Percentiles rank a stretch among this genome's conserved stretches.
These are phyloP conservation scores for Plasmodium knowlesi DNA, from an alignment of 169 alveolate genomes.

Conservation along the genomic window DNA sequence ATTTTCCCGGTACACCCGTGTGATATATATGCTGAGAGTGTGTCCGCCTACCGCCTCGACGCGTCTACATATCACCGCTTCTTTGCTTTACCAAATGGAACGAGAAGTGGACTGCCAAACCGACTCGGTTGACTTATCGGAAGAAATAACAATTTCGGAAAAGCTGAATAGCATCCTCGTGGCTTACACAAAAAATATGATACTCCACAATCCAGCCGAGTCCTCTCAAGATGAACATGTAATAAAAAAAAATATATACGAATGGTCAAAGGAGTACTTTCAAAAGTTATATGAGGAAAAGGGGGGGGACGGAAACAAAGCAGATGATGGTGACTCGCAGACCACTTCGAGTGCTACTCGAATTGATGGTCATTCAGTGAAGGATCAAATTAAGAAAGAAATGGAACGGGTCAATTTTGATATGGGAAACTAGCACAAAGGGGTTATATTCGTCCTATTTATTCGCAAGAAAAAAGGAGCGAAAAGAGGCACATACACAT, in stretches of 20 bases:
- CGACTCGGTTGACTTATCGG: conserved; percentile 15
- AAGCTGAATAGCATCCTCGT: conserved; percentile 28
- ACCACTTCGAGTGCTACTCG: neutral
- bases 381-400: conserved; percentile 60
- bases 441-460: neutral
- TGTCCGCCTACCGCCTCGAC: neutral
- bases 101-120: conserved; percentile 64
- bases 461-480: neutral
- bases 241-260: conserved; percentile 27
- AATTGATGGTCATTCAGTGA: neutral
- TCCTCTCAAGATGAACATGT: conserved; percentile 4
- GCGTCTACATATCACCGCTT: neutral
- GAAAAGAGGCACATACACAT: neutral
- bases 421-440: conserved; percentile 4
- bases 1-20: neutral
- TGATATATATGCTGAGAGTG: neutral
- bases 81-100: conserved; percentile 19
- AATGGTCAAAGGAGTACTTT: conserved; percentile 72
- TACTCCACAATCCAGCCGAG: conserved; percentile 30
- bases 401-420: conserved; percentile 53
- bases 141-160: conserved; percentile 58
- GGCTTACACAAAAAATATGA: conserved; percentile 50
- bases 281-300: conserved; percentile 41
- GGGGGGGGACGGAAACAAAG: neutral
- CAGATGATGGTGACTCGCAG: neutral